These are phyloP conservation scores for Didymella keratinophila DNA, from an alignment of 2,329 filamentous ascomycete species.

Conservation along the genomic window DNA sequence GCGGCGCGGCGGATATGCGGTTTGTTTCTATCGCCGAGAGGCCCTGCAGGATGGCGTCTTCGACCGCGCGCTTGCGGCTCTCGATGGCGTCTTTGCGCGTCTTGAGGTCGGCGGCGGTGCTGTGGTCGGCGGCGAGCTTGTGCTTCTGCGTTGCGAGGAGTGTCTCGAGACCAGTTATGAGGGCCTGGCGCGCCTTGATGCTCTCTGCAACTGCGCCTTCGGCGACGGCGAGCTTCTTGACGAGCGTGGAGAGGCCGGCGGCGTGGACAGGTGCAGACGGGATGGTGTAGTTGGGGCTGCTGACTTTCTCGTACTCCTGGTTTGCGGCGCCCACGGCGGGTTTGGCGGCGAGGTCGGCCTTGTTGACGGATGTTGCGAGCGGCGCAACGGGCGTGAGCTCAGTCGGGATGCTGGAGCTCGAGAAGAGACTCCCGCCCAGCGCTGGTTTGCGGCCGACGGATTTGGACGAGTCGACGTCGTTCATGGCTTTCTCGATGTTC, in stretches of 20 bases:
- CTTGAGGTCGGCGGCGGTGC: conserved; percentile 68
- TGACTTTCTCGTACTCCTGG: conserved; percentile 84
- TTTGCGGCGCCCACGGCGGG: conserved; percentile 74
- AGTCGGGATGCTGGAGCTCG: conserved; percentile 68
- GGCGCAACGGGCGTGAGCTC: conserved; percentile 81
- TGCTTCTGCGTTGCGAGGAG: conserved; percentile 76
- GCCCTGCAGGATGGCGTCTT: conserved; percentile 88
- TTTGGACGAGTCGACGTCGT: conserved; percentile 59
- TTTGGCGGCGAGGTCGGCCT: conserved; percentile 73
- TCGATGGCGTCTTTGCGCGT: conserved; percentile 77
- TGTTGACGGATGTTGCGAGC: conserved; percentile 76
- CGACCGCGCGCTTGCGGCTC: conserved; percentile 84
- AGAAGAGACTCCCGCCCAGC: conserved; percentile 75
- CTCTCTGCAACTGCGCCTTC: conserved; percentile 89
- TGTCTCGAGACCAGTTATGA: conserved; percentile 83
- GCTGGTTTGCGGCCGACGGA: conserved; percentile 64
- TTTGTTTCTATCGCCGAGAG: conserved; percentile 69
- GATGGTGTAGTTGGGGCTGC: conserved; percentile 70
- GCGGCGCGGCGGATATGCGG: conserved; percentile 53
- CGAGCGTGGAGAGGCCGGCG: conserved; percentile 84
- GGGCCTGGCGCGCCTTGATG: conserved; percentile 80
- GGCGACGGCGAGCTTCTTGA: conserved; percentile 86
- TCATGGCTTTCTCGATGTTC: conserved; percentile 79
- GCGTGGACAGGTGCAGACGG: conserved; percentile 91
- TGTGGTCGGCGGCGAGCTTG: conserved; percentile 74